Evolutionary conservation across 2,329 filamentous ascomycete species (phyloP).

Genomic region (Dichotomopilus funicola): DNA sequence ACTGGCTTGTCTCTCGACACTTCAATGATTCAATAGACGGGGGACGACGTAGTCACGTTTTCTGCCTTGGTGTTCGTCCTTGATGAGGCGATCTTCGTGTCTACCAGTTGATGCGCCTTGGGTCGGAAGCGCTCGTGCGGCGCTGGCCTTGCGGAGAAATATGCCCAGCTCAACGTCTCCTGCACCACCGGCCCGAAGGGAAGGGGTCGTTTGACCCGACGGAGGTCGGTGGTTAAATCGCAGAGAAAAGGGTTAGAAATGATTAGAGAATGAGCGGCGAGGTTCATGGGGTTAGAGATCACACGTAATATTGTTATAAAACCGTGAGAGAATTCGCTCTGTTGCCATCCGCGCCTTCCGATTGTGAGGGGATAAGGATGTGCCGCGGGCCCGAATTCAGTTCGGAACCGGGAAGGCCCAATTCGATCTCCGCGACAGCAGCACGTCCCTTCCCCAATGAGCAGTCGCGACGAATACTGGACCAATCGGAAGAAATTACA

Average conservation of each 20-base stretch:
- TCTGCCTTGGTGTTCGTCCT: neutral
- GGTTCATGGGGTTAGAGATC: too few relatives aligned
- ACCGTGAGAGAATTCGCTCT: too few relatives aligned
- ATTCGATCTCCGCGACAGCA: neutral
- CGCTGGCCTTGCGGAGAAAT: slow-evolving; percentile 8
- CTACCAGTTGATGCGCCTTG: slow-evolving; percentile 8
- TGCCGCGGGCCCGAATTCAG: neutral
- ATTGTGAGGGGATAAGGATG: too few relatives aligned
- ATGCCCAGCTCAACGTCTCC: neutral
- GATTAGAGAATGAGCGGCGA: neutral
- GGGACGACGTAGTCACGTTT: neutral
- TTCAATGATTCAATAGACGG: neutral
- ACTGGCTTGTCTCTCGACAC: neutral
- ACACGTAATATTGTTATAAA: too few relatives aligned
- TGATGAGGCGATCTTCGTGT: neutral
- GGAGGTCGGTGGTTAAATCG: neutral
- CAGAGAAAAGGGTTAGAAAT: neutral
- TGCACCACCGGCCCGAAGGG: neutral
- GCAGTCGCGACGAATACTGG: neutral
- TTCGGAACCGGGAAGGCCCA: slow-evolving; percentile 1
- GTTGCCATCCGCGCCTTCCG: too few relatives aligned
- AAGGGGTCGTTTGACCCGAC: neutral
- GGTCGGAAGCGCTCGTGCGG: slow-evolving; percentile 7
- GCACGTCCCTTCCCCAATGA: neutral
- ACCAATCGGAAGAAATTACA: slow-evolving; percentile 18